Conservation (phyloP, 129 eudicot genomes). For the Centaurea solstitialis region DNA sequence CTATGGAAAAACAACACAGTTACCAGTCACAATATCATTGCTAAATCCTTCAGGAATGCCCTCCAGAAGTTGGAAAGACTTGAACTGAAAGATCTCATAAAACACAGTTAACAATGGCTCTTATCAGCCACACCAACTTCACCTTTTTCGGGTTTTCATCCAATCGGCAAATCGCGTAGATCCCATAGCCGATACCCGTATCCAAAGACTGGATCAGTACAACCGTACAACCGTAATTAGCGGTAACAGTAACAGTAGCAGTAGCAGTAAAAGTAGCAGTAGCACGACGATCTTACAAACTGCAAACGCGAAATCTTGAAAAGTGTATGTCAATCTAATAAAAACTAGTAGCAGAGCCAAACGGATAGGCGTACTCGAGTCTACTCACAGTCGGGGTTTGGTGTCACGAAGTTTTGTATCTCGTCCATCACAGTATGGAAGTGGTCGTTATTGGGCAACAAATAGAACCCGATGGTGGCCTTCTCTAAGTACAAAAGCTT, state of each 20-base stretch:
- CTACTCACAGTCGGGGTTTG: constrained; percentile 33
- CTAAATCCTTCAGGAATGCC: constrained; percentile 23
- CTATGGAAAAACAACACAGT: constrained; percentile 13
- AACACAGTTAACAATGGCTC: constrained; percentile 25
- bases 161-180: constrained; percentile 9
- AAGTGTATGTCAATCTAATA: constrained; percentile 33
- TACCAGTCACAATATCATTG: constrained; percentile 21
- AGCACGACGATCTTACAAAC: constrained; percentile 29
- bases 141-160: constrained; percentile 7
- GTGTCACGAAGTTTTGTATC: constrained; percentile 49
- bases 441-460: constrained; percentile 63
- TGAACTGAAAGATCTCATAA: constrained; percentile 14
- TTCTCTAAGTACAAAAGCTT: constrained; percentile 52
- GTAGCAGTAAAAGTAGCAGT: constrained; percentile 12
- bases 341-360: constrained; percentile 16
- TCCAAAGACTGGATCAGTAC: not conserved
- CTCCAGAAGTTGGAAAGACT: constrained; percentile 29
- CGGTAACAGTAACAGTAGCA: constrained; percentile 15
- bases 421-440: constrained; percentile 63
- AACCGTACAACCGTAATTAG: constrained; percentile 20
- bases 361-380: not conserved
- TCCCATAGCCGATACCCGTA: constrained; percentile 14
- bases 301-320: constrained; percentile 26
- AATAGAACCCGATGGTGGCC: constrained; percentile 70
- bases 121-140: constrained; percentile 14